Evolutionary conservation across 148 eudicot species (phyloP).

Genomic region (Polygonum aviculare): DNA sequence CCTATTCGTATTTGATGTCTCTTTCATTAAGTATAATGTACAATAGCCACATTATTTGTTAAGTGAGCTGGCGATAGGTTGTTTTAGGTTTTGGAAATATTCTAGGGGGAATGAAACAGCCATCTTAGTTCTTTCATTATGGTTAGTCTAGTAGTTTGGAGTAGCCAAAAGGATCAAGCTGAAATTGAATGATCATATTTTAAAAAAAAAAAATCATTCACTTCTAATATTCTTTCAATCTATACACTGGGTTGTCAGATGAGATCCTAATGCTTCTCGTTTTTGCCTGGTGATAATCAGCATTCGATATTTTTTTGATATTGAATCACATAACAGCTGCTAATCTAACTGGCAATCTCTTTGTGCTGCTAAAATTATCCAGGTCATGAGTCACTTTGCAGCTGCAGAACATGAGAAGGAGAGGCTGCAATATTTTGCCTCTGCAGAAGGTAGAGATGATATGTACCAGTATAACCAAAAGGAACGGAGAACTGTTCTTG

Average conservation of each 20-base stretch:
- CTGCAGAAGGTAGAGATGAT: conserved; percentile 97
- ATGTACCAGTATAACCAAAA: conserved; percentile 85
- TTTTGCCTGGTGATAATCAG: not conserved
- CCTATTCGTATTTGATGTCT: not conserved
- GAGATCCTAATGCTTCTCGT: not conserved
- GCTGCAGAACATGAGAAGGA: conserved; percentile 91
- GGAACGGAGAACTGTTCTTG: conserved; percentile 85
- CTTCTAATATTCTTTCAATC: not conserved
- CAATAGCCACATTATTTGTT: not conserved
- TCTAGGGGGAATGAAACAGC: not conserved
- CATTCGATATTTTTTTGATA: not conserved
- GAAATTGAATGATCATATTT: not conserved
- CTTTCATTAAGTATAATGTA: not conserved
- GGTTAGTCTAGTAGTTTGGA: not conserved
- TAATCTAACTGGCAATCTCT: not conserved
- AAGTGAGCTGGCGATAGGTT: not conserved
- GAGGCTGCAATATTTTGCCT: conserved; percentile 80
- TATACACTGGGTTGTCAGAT: not conserved
- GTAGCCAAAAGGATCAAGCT: not conserved
- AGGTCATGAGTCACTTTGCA: conserved; percentile 94
- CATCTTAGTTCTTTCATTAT: not conserved
- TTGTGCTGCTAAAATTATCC: conserved; percentile 14
- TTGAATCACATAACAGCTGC: not conserved
- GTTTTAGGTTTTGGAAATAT: not conserved
- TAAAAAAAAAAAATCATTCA: no score